Evolutionary conservation across 345 rosid species (phyloP).

Genomic region (Salix purpurea): DNA sequence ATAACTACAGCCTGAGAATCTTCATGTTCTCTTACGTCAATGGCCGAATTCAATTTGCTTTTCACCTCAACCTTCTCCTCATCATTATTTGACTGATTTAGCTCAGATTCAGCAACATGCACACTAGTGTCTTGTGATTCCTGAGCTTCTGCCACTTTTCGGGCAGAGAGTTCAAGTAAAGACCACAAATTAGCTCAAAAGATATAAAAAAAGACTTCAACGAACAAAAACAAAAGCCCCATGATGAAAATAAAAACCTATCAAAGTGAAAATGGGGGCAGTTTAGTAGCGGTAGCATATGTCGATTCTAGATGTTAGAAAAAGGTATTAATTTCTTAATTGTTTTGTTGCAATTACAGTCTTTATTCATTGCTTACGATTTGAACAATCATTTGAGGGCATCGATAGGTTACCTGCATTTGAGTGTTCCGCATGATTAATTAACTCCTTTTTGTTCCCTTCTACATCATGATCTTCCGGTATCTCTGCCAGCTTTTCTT

Average conservation of each 20-base stretch:
- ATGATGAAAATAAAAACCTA: background rate
- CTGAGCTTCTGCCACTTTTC: background rate
- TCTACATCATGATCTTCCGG: background rate
- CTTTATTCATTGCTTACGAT: too few relatives aligned
- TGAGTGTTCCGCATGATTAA: background rate
- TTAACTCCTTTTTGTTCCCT: background rate
- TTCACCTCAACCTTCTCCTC: slow-evolving; percentile 19
- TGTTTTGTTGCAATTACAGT: background rate
- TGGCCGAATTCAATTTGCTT: slow-evolving; percentile 22
- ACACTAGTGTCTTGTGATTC: background rate
- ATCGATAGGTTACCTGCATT: background rate
- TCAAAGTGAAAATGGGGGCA: background rate
- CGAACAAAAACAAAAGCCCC: background rate
- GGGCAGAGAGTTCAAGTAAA: background rate
- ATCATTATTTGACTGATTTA: background rate
- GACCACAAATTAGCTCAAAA: background rate
- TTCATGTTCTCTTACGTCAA: slow-evolving; percentile 4
- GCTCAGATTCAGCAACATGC: background rate
- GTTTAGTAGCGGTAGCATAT: background rate
- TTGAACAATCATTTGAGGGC: too few relatives aligned
- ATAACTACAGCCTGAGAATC: slow-evolving; percentile 3
- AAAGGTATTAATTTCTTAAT: background rate
- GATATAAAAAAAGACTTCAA: background rate
- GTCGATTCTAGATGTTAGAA: too few relatives aligned
- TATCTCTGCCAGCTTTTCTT: background rate